These are phyloP conservation scores for Scutellaria galericulata DNA, from an alignment of 257 asterid genomes.

Conservation along the genomic window DNA sequence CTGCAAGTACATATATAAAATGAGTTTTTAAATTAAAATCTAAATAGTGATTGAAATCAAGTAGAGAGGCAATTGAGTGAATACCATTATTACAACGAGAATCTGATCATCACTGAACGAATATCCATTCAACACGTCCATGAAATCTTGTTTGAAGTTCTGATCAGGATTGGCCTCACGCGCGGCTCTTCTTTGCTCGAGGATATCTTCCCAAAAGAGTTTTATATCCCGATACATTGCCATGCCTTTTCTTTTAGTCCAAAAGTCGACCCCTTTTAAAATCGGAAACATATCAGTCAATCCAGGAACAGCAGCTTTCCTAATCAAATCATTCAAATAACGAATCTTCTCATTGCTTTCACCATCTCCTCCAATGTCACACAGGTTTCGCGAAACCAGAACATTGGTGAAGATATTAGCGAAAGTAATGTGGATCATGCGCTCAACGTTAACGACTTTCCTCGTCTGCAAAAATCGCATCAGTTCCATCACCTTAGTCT, in stretches of 20 bases:
- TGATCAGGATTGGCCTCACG: neutral
- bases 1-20: neutral
- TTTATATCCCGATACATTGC: neutral
- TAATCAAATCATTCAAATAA: constrained; percentile 9
- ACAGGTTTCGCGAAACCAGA: constrained; percentile 21
- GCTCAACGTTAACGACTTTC: constrained; percentile 15
- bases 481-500: constrained; percentile 23
- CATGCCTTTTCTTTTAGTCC: constrained; percentile 16
- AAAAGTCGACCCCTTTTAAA: constrained; percentile 27
- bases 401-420: constrained; percentile 8
- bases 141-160: no score
- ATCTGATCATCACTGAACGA: no score
- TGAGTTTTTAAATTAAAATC: no score
- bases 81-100: neutral
- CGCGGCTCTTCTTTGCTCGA: constrained; percentile 14
- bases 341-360: neutral
- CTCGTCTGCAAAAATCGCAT: neutral
- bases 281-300: constrained; percentile 29
- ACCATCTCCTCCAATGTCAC: neutral
- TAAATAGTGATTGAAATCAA: no score
- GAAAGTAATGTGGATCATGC: constrained; percentile 17
- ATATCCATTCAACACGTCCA: no score
- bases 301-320: neutral
- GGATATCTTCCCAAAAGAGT: constrained; percentile 26
- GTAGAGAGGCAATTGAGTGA: neutral